Evolutionary conservation across 352 stramenopile genomes (phyloP), one percentile per base, ranked within the genome.

Genomic region (Halophytophthora batemanensis): DNA sequence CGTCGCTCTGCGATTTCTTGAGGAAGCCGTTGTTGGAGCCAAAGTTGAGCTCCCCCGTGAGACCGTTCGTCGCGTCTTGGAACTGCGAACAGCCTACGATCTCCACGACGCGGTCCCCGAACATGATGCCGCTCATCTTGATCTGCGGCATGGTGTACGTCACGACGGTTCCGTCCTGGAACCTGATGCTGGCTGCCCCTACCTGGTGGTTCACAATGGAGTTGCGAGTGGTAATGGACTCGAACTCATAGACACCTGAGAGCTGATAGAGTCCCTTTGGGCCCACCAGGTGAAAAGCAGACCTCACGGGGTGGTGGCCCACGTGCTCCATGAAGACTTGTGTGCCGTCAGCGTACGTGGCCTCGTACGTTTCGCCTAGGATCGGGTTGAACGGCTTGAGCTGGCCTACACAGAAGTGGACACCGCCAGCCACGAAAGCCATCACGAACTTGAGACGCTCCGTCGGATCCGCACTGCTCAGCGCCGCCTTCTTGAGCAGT

Each of bases 311-410:
- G 48, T 92, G 81, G 58, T 92, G 81, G 29, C 68, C 69, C 10
- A 87, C 68, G 51, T 92, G 81, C 56, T 92, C 81, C 36, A 89
- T 48, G 45, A 75, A 80, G n/a, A 92, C 57, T 12, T 74, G 60
- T 18, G 81, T 78, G 38, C 78, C 77, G 47, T 92, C 81, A n/a
- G 74, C 41, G 50, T 86, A 82, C n/a, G 66, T 74, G 6, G 82
- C 75, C 29, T 93, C 59, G 56, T 90, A 89, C 6, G 82, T 92
- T 57, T 92, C 82, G 14, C 79, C 82, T 25, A 92, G 33, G 25
- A 92, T 89, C 34, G 82, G 82, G 50, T 89, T 92, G 59, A 92
- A 92, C 3, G 82, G 82, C 50, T 92, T 92, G 44, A 82, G 62
- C 50, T 89, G 79, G 6, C 77, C 74, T 23, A 83, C 56, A 41